Percentiles rank a stretch among this genome's conserved stretches.
These are phyloP conservation scores for Cladosporium sp. DNA, from an alignment of 2,329 filamentous ascomycete genomes.

Conservation along the genomic window DNA sequence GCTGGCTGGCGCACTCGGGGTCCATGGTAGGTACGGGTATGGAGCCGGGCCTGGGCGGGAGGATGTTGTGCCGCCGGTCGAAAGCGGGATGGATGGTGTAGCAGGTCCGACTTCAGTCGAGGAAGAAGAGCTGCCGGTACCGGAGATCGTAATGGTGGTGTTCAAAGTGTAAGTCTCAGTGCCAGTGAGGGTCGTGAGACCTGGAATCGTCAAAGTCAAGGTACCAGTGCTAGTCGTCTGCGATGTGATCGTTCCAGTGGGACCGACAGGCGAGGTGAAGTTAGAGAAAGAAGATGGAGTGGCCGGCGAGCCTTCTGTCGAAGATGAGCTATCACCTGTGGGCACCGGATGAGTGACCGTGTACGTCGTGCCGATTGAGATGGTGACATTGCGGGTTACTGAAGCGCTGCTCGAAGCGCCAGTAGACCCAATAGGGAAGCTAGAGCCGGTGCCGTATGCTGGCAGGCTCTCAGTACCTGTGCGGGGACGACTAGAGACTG, in stretches of 20 bases:
- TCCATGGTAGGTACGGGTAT: slow-evolving; percentile 33
- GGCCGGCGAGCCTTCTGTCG: slow-evolving; percentile 17
- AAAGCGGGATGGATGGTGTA: slow-evolving; percentile 23
- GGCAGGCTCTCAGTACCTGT: slow-evolving; percentile 1
- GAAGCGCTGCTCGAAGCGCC: not conserved
- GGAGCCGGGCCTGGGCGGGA: slow-evolving; percentile 44
- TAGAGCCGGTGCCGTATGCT: slow-evolving; percentile 8
- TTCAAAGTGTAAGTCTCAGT: slow-evolving; percentile 24
- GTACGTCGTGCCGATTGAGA: slow-evolving; percentile 7
- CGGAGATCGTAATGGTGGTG: slow-evolving; percentile 28
- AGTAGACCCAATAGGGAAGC: not conserved
- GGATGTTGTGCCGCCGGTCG: slow-evolving; percentile 39
- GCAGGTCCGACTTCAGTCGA: slow-evolving; percentile 13
- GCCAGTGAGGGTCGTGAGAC: slow-evolving; percentile 6
- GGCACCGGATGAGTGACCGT: slow-evolving; percentile 6
- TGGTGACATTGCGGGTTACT: not conserved
- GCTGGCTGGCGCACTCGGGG: not conserved
- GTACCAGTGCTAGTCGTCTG: slow-evolving; percentile 25
- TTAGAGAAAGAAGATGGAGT: slow-evolving; percentile 1
- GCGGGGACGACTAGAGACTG: slow-evolving; percentile 6
- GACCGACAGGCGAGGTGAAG: not conserved
- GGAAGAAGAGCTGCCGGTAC: slow-evolving; percentile 9
- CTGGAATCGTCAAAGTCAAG: slow-evolving; percentile 1
- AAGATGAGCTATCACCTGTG: slow-evolving; percentile 13
- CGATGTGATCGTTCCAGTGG: slow-evolving; percentile 6